Base-by-base conservation (phyloP, 2,329 filamentous ascomycete species). In the Fusarium oxysporum region DNA sequence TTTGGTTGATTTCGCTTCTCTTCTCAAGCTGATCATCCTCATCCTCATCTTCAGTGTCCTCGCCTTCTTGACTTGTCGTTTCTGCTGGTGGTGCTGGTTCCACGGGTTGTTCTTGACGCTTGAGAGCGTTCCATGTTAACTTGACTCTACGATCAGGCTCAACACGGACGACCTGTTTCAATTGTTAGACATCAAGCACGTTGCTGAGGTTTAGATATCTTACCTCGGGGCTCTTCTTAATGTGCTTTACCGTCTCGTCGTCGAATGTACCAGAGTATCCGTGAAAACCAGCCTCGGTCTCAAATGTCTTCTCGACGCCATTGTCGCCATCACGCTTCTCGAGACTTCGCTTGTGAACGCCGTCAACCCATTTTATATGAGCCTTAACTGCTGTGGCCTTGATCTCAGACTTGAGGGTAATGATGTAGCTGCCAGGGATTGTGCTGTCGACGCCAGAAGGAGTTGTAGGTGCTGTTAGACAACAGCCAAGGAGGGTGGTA, bases 401-500 rank as follows among this genome's bases (percentile, higher is more conserved):
- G 72, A 84, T 82, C 55, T 84, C 85, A 69, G 82, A 81, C 80
- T 91, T 89, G 80, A 91, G 90, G 56, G 91, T 88, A 38, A 92
- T 86, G 73, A 92, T 90, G 81, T 90, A 92, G 60, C 84, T 85
- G 71, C 79, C 81, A 47, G 82, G 76, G 48, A 84, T 76, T 47
- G 81, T 59, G 23, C 55, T 73, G 25, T 72, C 65, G 37, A 65
- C 62, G 17, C 62, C 68, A 32, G 74, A 62, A 30, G 68, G 57
- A 23, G 54, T 58, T 40, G 65, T 62, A 23, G 71, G 70, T 23
- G 74, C 74, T 17, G 76, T 70, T 51, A 72, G 23, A 23, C 68
- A 69, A 43, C 54, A 70, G 45, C 76, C 56, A 62, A 79, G 45
- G 44, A 80, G 71, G 21, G 77, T 68, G 21, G 75, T 61, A 38